Conservation (phyloP, 1,284 basidiomycete species). For the Ganoderma multipileum region DNA sequence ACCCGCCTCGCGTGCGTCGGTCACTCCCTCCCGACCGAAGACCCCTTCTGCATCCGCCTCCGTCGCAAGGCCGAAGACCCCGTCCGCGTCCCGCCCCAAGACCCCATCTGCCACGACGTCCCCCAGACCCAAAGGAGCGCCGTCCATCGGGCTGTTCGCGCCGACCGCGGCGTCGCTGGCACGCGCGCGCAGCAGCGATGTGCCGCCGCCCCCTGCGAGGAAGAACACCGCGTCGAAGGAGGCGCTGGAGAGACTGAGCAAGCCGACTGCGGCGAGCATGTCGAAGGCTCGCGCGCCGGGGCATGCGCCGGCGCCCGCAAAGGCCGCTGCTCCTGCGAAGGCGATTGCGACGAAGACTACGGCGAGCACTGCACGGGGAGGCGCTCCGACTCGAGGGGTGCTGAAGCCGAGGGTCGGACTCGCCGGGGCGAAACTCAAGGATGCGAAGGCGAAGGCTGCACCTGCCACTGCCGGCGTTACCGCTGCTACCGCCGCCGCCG, state of each 20-base stretch:
- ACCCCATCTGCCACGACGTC: slow-evolving; percentile 41
- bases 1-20: slow-evolving; percentile 35
- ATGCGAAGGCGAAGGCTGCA: slow-evolving; percentile 23
- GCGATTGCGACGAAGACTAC: background rate
- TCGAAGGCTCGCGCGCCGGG: slow-evolving; percentile 51
- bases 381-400: slow-evolving; percentile 33
- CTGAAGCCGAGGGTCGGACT: slow-evolving; percentile 26
- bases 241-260: slow-evolving; percentile 66
- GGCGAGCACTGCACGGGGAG: slow-evolving; percentile 31
- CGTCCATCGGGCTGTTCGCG: slow-evolving; percentile 62
- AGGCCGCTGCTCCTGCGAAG: slow-evolving; percentile 22
- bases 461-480: slow-evolving; percentile 29
- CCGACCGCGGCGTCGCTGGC: slow-evolving; percentile 82
- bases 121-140: slow-evolving; percentile 37
- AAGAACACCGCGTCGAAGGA: slow-evolving; percentile 55
- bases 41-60: slow-evolving; percentile 43
- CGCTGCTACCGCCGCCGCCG: slow-evolving; percentile 32
- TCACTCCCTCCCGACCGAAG: slow-evolving; percentile 49
- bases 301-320: slow-evolving; percentile 17
- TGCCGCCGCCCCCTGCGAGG: slow-evolving; percentile 54
- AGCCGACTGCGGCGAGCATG: slow-evolving; percentile 78
- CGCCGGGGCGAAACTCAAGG: slow-evolving; percentile 29
- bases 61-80: slow-evolving; percentile 55
- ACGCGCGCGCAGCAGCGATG: slow-evolving; percentile 59
- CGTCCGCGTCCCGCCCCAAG: slow-evolving; percentile 53